Conservation (phyloP, 805 yeast species). For the Lipomyces sp. region DNA sequence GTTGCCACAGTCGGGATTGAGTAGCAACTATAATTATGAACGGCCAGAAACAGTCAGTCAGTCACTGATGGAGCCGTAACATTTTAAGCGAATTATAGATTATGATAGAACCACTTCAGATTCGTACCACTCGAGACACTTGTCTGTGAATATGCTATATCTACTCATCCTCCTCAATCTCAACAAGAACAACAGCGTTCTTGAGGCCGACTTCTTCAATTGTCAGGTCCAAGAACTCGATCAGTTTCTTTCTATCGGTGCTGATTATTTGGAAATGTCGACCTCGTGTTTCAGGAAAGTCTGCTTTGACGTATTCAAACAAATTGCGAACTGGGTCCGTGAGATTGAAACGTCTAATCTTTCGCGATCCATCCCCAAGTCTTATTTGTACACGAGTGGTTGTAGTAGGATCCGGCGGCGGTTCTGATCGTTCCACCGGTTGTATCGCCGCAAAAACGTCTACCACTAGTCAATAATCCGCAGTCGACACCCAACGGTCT, state of each 20-base stretch:
- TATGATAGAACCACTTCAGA: not conserved
- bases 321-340: slow-evolving; percentile 63
- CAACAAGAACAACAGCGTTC: slow-evolving; percentile 80
- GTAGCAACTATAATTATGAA: too few relatives aligned
- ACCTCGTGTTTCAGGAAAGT: slow-evolving; percentile 52
- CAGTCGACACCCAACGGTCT: not conserved
- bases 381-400: slow-evolving; percentile 85
- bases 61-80: not conserved
- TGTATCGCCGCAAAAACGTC: slow-evolving; percentile 52
- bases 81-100: not conserved
- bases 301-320: slow-evolving; percentile 69
- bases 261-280: slow-evolving; percentile 53
- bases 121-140: not conserved
- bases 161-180: slow-evolving; percentile 48
- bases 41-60: too few relatives aligned
- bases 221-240: slow-evolving; percentile 57
- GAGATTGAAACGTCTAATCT: slow-evolving; percentile 68
- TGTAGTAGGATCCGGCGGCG: slow-evolving; percentile 58
- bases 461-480: not conserved
- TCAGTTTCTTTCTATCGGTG: slow-evolving; percentile 62
- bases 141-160: not conserved
- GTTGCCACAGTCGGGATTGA: too few relatives aligned
- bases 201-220: slow-evolving; percentile 77
- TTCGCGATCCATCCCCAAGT: slow-evolving; percentile 81
- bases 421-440: slow-evolving; percentile 65